Evolutionary conservation across 208 protist species (phyloP).

Genomic region (Trypanosoma melophagium): DNA sequence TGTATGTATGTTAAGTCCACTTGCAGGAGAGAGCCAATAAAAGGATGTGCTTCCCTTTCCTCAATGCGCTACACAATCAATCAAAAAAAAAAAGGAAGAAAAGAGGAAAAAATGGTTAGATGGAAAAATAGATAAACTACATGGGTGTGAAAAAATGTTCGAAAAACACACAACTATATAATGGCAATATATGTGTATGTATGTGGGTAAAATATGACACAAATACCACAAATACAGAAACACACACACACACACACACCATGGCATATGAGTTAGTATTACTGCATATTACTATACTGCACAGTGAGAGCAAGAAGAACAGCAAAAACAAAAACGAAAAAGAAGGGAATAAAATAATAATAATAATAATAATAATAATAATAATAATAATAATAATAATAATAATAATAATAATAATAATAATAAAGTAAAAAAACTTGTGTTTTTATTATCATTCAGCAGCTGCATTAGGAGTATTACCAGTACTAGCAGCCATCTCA

Average conservation of each 20-base stretch:
- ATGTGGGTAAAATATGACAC: background rate
- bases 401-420: background rate
- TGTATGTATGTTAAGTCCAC: background rate
- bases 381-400: background rate
- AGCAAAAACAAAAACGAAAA: background rate
- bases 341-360: too few relatives aligned
- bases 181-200: background rate
- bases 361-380: constrained; percentile 11
- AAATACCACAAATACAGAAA: background rate
- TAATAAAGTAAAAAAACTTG: too few relatives aligned
- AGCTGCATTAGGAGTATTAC: background rate
- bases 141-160: background rate
- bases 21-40: background rate
- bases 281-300: too few relatives aligned
- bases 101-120: background rate
- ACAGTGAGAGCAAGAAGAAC: too few relatives aligned
- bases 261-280: too few relatives aligned
- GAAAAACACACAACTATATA: constrained; percentile 10
- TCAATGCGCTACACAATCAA: background rate
- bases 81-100: background rate
- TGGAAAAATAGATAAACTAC: background rate
- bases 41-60: background rate
- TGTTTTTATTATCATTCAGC: background rate
- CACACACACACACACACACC: too few relatives aligned
- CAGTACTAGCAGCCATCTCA: background rate